Base-by-base conservation (phyloP, 2,329 filamentous ascomycete genomes). In the Pestalotiopsis sp. region DNA sequence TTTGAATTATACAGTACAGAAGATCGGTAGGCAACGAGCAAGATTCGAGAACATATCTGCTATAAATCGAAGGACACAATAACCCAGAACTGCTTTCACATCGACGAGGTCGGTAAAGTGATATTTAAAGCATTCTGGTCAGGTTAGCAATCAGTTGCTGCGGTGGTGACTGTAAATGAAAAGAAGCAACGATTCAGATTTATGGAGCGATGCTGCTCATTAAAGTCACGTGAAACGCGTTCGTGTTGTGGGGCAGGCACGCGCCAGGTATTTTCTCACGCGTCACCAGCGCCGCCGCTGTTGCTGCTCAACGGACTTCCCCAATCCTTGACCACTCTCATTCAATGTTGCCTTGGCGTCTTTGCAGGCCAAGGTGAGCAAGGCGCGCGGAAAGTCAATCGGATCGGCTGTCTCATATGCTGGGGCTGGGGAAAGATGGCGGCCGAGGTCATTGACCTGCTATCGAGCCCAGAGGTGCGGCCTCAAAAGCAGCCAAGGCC, bases 361-460 rank as follows among this genome's bases (percentile, higher is more conserved):
- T 9, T 52, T 52, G 14, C 17, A 52, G 45, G 14, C 11, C 45
- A 23, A n/a, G 45, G 45, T n/a, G 45, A 20, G 45, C 20, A 27
- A 59, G 23, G 25, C 27, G 57, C 57, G 23, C 23, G 13, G 23
- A 11, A 17, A 17, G 25, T 59, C 57, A n/a, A 39, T 62, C 14
- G 59, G 25, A 17, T 1, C n/a, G 59, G 25, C 3, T 5, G 27
- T 27, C 31, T 13, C 17, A n/a, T 61, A n/a, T 61, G 59, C 59
- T 20, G n/a, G 12, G 27, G 5, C 17, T 58, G 12, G 56, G 56
- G 20, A 13, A 62, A 12, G 14, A 49, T 62, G 20, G 41, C 62
- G 79, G 71, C 78, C 9, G 79, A 81, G 70, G 73, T 82, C 11
- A 81, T 82, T 66, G 75, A 71, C 69, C 68, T 81, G 20, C 69